phyloP scores from a whole-genome alignment of 1,139 yeast species.

The Zhuliangozyma parablackwelliae region DNA sequence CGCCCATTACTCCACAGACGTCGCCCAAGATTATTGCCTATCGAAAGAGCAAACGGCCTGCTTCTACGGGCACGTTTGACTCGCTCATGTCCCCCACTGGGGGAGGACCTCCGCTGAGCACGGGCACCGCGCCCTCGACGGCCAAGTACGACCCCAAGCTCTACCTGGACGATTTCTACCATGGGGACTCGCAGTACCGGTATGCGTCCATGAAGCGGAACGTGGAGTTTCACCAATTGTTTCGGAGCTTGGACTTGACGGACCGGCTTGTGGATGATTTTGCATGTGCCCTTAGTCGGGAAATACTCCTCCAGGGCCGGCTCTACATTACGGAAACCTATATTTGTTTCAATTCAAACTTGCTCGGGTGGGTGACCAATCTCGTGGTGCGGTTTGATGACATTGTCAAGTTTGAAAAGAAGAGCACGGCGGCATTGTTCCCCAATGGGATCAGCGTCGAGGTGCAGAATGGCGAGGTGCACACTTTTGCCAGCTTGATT shows the following conservation, averaged over 20 bases:
- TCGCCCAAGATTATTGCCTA: constrained; percentile 48
- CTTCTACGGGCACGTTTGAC: constrained; percentile 24
- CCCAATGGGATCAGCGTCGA: constrained; percentile 86
- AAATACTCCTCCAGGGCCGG: constrained; percentile 87
- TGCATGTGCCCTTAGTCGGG: constrained; percentile 85
- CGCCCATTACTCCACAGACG: constrained; percentile 2
- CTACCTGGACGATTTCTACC: constrained; percentile 34
- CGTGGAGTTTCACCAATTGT: constrained; percentile 73
- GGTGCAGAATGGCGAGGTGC: constrained; percentile 55
- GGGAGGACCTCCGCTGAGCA: neutral
- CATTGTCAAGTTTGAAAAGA: constrained; percentile 69
- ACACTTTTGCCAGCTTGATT: constrained; percentile 81
- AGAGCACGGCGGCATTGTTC: constrained; percentile 80
- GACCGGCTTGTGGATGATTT: constrained; percentile 81
- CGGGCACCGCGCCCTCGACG: constrained; percentile 12
- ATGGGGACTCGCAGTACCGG: constrained; percentile 30
- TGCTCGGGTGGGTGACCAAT: constrained; percentile 90
- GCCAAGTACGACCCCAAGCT: constrained; percentile 29
- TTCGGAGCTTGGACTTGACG: constrained; percentile 61
- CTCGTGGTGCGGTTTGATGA: constrained; percentile 70
- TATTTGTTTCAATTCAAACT: constrained; percentile 85
- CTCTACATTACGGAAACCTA: constrained; percentile 77
- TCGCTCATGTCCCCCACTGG: constrained; percentile 11
- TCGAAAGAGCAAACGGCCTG: constrained; percentile 36
- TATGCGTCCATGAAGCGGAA: constrained; percentile 71